A percentile compares a stretch with the other conserved stretches of the same genome.
These are phyloP conservation scores for Scedosporium aurantiacum DNA, from an alignment of 2,329 filamentous ascomycete genomes.

Conservation along the genomic window DNA sequence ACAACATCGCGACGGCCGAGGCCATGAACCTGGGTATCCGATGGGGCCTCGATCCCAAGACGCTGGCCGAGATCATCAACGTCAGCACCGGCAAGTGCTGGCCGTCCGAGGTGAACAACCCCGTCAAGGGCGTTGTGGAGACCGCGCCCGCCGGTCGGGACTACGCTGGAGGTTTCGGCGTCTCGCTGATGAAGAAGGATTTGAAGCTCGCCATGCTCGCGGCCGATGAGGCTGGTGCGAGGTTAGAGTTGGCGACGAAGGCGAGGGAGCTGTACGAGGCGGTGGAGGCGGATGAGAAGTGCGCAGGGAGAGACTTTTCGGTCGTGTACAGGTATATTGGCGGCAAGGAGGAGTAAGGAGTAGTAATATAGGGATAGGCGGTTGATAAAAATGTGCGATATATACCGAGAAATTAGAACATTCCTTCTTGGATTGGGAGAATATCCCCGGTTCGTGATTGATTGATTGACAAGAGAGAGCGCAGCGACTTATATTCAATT, in stretches of 20 bases:
- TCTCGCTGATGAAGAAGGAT: conserved; percentile 73
- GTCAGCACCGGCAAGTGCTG: conserved; percentile 90
- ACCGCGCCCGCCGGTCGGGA: conserved; percentile 64
- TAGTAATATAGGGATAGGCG: background rate
- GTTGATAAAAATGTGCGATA: background rate
- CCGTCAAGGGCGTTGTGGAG: conserved; percentile 73
- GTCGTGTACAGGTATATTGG: conserved; percentile 67
- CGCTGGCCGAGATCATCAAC: conserved; percentile 79
- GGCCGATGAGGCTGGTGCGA: conserved; percentile 54
- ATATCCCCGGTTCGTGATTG: no score
- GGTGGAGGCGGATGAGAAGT: conserved; percentile 49
- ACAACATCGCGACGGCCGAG: conserved; percentile 66
- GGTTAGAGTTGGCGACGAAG: conserved; percentile 50
- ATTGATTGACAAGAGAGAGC: no score
- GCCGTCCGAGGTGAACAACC: conserved; percentile 94
- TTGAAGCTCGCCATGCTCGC: conserved; percentile 62
- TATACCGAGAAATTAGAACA: background rate
- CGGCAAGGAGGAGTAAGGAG: conserved; percentile 30
- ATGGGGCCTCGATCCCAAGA: conserved; percentile 49
- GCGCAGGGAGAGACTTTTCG: conserved; percentile 66
- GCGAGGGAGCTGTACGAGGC: conserved; percentile 58
- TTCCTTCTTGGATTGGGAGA: background rate
- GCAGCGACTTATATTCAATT: no score
- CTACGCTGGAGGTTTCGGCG: conserved; percentile 68
- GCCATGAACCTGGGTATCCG: conserved; percentile 55